Base-by-base conservation (phyloP, 2,329 filamentous ascomycete species). In the Aspergillus fructus region DNA sequence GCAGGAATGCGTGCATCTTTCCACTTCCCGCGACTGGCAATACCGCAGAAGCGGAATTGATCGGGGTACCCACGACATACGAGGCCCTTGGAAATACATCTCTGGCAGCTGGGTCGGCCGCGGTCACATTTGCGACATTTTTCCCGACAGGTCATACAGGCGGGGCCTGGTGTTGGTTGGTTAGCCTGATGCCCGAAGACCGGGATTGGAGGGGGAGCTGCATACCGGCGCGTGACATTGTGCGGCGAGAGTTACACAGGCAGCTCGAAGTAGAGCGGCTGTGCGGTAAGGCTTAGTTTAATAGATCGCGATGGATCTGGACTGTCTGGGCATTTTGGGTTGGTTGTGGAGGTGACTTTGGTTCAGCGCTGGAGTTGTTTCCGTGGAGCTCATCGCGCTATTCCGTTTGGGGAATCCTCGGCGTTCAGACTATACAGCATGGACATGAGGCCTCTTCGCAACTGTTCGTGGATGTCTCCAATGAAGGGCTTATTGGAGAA, bases 111-210 rank as follows among this genome's bases (percentile, higher is more conserved):
- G 4, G 69, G 70, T n/a, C 68, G 64, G 21, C 57, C 61, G 2
- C 68, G 68, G 51, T 72, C 69, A 49, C 70, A 72, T 59, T 64
- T 64, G 17, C 69, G 67, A 42, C 67, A 71, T 54, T 72, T 72
- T 55, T 71, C 65, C 56, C 69, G 65, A 52, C 70, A 72, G 55
- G 70, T 72, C 56, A 67, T 55, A 55, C 70, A 72, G 42, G 70
- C 69, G 21, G 70, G 66, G 47, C 65, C 70, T 71, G 21, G n/a
- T 9, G 27, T 30, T 30, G 13, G 13, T 21, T 23, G 12, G 15
- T 49, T 49, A 49, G 47, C 45, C 24, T 48, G 27, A n/a, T 11
- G 15, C 19, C 19, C 45, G 34, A 34, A 42, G 40, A 30, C 27
- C 8, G 9, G 27, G 3, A 30, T 30, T 9, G 27, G 27, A 30